These are phyloP conservation scores for Yamadazyma pseudoaaseri DNA, from an alignment of 1,139 yeast species.

Conservation along the genomic window DNA sequence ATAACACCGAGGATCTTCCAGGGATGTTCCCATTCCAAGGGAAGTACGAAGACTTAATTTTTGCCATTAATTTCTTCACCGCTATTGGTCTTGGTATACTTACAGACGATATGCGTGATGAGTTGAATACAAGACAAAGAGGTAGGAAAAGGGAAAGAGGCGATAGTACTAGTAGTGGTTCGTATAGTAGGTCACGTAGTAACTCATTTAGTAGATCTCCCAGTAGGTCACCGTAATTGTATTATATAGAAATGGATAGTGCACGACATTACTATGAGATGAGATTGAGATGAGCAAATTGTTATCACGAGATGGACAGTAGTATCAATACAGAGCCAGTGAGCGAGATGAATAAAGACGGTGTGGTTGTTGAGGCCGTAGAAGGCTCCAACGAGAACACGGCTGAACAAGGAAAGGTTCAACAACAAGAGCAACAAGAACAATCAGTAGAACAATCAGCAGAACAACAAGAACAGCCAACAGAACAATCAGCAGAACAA, in stretches of 20 bases:
- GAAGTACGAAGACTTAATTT: slow-evolving; percentile 62
- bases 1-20: slow-evolving; percentile 44
- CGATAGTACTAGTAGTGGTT: slow-evolving; percentile 11
- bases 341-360: neutral
- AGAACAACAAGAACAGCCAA: neutral
- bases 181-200: slow-evolving; percentile 12
- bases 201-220: slow-evolving; percentile 12
- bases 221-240: slow-evolving; percentile 8
- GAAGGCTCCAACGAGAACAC: neutral
- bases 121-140: slow-evolving; percentile 28
- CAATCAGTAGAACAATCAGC: neutral
- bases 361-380: neutral
- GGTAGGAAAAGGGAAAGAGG: slow-evolving; percentile 21
- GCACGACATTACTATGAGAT: slow-evolving; percentile 2
- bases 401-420: too few species aligned
- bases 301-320: too few species aligned
- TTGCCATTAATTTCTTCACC: slow-evolving; percentile 87
- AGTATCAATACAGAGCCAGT: neutral
- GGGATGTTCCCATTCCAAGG: slow-evolving; percentile 50
- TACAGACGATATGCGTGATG: slow-evolving; percentile 78
- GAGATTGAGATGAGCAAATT: slow-evolving; percentile 1
- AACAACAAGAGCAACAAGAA: neutral
- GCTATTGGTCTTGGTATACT: slow-evolving; percentile 86
- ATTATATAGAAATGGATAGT: neutral
- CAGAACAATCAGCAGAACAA: neutral